phyloP scores from a whole-genome alignment of 495 filamentous ascomycete species.

The Penicillium herquei region DNA sequence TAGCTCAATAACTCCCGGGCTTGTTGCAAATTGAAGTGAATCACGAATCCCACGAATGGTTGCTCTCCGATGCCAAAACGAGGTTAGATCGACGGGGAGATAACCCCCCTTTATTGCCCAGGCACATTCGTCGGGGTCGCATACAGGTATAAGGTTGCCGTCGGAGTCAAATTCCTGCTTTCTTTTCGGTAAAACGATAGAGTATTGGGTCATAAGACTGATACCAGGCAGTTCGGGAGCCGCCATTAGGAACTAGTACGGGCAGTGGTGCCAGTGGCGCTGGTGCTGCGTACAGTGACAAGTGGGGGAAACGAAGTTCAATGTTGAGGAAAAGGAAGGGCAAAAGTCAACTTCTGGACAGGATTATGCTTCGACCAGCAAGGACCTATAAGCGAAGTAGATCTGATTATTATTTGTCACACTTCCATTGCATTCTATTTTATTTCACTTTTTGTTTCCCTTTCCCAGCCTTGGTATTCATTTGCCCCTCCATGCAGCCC shows the following conservation, averaged over 20 bases:
- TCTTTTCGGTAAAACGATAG: conserved; percentile 19
- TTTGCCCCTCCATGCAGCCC: conserved; percentile 8
- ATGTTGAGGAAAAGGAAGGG: conserved; percentile 17
- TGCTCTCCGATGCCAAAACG: conserved; percentile 15
- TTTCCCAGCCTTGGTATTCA: conserved; percentile 7
- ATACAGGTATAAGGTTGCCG: conserved; percentile 17
- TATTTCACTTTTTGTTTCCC: conserved; percentile 1
- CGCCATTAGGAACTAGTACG: conserved; percentile 14
- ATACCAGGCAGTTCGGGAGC: conserved; percentile 11
- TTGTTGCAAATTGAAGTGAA: conserved; percentile 16
- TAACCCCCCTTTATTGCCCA: conserved; percentile 15
- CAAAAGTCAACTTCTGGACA: conserved; percentile 5
- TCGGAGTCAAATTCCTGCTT: conserved; percentile 13
- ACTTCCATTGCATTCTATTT: conserved; percentile 3
- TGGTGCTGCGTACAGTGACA: conserved; percentile 15
- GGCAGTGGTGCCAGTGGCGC: conserved; percentile 12
- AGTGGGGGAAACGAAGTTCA: conserved; percentile 17
- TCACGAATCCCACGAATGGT: conserved; percentile 14
- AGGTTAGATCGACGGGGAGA: conserved; percentile 13
- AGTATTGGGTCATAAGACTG: conserved; percentile 18
- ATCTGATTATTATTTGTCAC: conserved; percentile 5
- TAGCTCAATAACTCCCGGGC: conserved; percentile 15
- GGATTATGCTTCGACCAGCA: conserved; percentile 9
- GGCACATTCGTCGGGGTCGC: conserved; percentile 12
- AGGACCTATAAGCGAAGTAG: conserved; percentile 5